Evolutionary conservation across 306 rosid species (phyloP), one percentile per base, ranked within the genome.

Genomic region (Acacia confusa): DNA sequence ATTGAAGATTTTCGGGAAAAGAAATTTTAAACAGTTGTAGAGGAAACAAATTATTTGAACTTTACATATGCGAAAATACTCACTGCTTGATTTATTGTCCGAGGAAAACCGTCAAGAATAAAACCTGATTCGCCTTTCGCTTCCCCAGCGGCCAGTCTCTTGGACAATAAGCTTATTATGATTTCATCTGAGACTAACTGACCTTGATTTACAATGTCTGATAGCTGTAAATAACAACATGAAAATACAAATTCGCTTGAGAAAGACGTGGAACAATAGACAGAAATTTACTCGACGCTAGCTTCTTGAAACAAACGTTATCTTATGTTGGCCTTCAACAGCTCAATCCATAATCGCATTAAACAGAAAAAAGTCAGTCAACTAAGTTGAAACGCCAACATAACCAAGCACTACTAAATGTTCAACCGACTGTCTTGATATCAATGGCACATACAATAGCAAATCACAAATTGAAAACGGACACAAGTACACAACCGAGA

Each of bases 41-140:
- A 47, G 28, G 64, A 76, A 78, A 16, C 24, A 32, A 36, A 67
- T 38, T n/a, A 68, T 19, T 36, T 77, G 55, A 73, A 71, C 70
- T 78, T 76, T 40, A 79, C 38, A 70, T 75, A 76, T 52, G 75
- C 44, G 79, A 82, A 85, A 44, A 85, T 82, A 84, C 99, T 88
- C 86, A 93, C 98, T 66, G 98, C 98, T 86, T 95, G 99, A 58
- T 86, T 86, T 68, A 95, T 90, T 47, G 98, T 95, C 64, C 99
- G 90, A 25, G 99, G 99, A 80, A 93, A 95, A 36, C 99, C 99
- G 80, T 95, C 99, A n/a, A 95, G 99, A 89, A 95, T 95, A 80
- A 92, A 95, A 70, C 99, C 97, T 7, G 88, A 84, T 64, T 92
- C 93, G 6, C 94, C 97, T 81, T 93, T 92, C 16, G 87, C 87